phyloP scores from a whole-genome alignment of 2,329 filamentous ascomycete species.

The Lachnellula arida region DNA sequence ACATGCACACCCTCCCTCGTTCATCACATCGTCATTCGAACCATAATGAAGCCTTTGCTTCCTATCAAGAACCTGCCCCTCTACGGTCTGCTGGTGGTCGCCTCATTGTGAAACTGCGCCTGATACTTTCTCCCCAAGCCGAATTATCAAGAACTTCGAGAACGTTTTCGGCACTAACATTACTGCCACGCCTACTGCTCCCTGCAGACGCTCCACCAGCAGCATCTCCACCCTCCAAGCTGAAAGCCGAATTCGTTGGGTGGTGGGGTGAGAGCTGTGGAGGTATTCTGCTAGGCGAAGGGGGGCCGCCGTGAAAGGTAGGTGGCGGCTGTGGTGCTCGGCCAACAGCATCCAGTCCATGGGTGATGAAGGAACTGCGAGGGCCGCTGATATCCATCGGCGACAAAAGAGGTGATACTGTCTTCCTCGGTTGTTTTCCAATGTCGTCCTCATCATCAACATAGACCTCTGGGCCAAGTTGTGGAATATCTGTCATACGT shows the following conservation, averaged over 20 bases:
- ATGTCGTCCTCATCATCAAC: slow-evolving; percentile 68
- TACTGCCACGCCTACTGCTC: slow-evolving; percentile 60
- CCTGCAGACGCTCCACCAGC: slow-evolving; percentile 26
- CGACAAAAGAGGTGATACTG: slow-evolving; percentile 21
- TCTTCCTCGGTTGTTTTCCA: slow-evolving; percentile 15
- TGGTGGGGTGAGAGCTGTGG: slow-evolving; percentile 32
- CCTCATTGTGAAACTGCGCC: slow-evolving; percentile 73
- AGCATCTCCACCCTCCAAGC: slow-evolving; percentile 26
- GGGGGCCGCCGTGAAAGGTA: slow-evolving; percentile 9
- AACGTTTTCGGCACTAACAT: slow-evolving; percentile 70
- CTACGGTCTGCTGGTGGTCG: slow-evolving; percentile 33
- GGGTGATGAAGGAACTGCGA: slow-evolving; percentile 27
- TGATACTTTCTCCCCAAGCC: slow-evolving; percentile 88
- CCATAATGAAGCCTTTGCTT: background rate
- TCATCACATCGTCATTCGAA: slow-evolving; percentile 1
- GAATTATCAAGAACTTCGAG: slow-evolving; percentile 83
- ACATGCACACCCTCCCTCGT: background rate
- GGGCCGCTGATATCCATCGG: slow-evolving; percentile 22
- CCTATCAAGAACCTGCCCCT: slow-evolving; percentile 12
- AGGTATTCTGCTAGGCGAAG: slow-evolving; percentile 17
- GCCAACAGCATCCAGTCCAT: slow-evolving; percentile 26
- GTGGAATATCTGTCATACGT: slow-evolving; percentile 72
- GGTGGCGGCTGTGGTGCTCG: slow-evolving; percentile 5
- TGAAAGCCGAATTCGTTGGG: slow-evolving; percentile 33
- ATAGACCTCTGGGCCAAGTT: slow-evolving; percentile 82